These are phyloP conservation scores for Triglochin maritima DNA, from an alignment of 106 monocot species.

Conservation along the genomic window DNA sequence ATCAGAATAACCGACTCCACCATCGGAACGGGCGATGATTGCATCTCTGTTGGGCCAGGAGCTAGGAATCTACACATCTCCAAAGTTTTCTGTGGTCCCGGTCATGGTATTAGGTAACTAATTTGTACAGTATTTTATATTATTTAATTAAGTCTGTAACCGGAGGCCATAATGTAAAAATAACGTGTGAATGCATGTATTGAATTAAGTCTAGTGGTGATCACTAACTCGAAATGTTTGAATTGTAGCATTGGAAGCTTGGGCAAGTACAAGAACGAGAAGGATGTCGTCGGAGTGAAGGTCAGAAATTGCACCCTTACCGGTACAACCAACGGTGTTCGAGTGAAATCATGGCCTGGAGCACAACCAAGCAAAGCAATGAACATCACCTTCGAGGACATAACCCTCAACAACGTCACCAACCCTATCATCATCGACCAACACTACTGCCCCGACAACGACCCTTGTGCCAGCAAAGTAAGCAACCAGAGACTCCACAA, in stretches of 20 bases:
- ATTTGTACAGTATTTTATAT: neutral
- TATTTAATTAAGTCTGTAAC: too few species aligned
- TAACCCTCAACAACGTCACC: conserved; percentile 31
- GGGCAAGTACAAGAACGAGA: conserved; percentile 36
- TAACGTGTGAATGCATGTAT: neutral
- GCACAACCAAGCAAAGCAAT: conserved; percentile 18
- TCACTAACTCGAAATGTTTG: neutral
- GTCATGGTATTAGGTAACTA: conserved; percentile 45
- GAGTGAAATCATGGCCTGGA: conserved; percentile 50
- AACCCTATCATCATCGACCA: conserved; percentile 65
- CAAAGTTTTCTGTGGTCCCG: conserved; percentile 29
- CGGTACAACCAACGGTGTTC: conserved; percentile 35
- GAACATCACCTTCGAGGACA: conserved; percentile 33
- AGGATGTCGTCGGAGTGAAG: conserved; percentile 17
- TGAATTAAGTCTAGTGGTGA: neutral
- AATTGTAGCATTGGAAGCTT: conserved; percentile 44
- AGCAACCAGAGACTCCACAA: neutral
- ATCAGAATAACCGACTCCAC: conserved; percentile 7
- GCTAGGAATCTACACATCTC: conserved; percentile 13
- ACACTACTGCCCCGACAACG: conserved; percentile 27
- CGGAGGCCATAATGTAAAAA: neutral
- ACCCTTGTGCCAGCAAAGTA: conserved; percentile 21
- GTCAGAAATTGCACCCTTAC: conserved; percentile 45
- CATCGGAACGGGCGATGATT: conserved; percentile 50
- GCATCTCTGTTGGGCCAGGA: conserved; percentile 38